These are phyloP conservation scores for Phialemoniopsis sp. DNA, from an alignment of 2,329 filamentous ascomycete species.

Conservation along the genomic window DNA sequence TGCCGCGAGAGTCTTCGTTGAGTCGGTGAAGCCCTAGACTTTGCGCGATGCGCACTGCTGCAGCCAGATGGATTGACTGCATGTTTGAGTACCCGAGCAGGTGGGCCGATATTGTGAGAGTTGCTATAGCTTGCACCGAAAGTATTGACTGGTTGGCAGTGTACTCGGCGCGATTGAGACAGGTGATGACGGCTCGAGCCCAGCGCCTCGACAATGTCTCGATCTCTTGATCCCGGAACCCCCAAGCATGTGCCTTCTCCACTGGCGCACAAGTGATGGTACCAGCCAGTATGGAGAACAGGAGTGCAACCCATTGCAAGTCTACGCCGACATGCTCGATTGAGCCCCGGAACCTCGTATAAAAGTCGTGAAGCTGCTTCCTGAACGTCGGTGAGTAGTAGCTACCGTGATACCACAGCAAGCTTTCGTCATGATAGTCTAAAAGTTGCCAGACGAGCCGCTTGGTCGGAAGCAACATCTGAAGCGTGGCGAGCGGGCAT, in stretches of 20 bases:
- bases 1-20: conserved; percentile 12
- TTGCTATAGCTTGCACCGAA: conserved; percentile 40
- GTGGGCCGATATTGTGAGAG: conserved; percentile 43
- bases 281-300: conserved; percentile 37
- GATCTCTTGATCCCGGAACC: conserved; percentile 34
- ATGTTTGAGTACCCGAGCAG: conserved; percentile 41
- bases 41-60: conserved; percentile 40
- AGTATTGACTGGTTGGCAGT: conserved; percentile 35
- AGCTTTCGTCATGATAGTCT: conserved; percentile 12
- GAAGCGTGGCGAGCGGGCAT: conserved; percentile 10
- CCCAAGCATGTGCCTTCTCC: conserved; percentile 30
- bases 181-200: conserved; percentile 38
- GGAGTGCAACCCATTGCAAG: conserved; percentile 39
- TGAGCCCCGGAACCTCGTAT: conserved; percentile 22
- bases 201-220: conserved; percentile 34
- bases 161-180: conserved; percentile 40
- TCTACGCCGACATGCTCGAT: conserved; percentile 25
- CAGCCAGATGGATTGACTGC: conserved; percentile 37
- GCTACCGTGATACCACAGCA: conserved; percentile 19
- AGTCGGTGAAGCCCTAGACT: conserved; percentile 39
- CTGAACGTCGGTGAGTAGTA: conserved; percentile 25
- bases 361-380: conserved; percentile 29
- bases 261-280: conserved; percentile 34
- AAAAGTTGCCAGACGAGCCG: conserved; percentile 14
- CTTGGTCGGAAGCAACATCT: conserved; percentile 14